phyloP scores from a whole-genome alignment of 148 eudicot species.

The Polygonum maritimum region DNA sequence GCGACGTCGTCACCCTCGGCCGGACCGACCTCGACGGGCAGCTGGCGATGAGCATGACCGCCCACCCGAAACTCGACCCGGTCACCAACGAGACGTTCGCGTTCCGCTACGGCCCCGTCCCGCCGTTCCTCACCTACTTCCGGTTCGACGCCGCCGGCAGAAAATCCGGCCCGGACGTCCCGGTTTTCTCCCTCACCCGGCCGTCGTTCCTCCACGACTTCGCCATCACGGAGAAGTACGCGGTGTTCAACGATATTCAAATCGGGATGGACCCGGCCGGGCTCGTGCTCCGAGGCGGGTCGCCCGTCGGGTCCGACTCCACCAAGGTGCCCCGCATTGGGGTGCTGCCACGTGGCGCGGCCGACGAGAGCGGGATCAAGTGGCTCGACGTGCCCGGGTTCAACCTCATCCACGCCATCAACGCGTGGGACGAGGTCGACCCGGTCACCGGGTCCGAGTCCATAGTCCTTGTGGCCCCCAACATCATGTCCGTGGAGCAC shows the following conservation, averaged over 20 bases:
- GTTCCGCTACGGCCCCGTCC: conserved; percentile 9
- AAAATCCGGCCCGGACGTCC: conserved; percentile 8
- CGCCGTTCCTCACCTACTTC: conserved; percentile 15
- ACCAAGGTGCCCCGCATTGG: conserved; percentile 22
- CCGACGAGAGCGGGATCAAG: conserved; percentile 14
- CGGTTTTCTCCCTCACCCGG: conserved; percentile 15
- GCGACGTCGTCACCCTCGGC: conserved; percentile 13
- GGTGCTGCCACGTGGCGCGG: conserved; percentile 18
- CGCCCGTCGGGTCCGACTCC: neutral
- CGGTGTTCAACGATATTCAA: conserved; percentile 19
- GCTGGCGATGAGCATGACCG: conserved; percentile 11
- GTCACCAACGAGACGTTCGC: conserved; percentile 14
- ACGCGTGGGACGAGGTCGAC: conserved; percentile 28
- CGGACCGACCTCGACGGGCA: conserved; percentile 13
- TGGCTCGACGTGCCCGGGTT: conserved; percentile 24
- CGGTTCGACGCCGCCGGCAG: conserved; percentile 7
- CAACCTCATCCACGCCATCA: conserved; percentile 21
- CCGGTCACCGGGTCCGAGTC: neutral
- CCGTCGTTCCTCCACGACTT: conserved; percentile 25
- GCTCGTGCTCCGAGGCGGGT: conserved; percentile 12
- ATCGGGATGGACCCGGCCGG: conserved; percentile 13
- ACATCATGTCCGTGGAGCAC: conserved; percentile 1
- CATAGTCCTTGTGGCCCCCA: conserved; percentile 16
- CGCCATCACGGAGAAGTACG: conserved; percentile 20
- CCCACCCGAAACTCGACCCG: conserved; percentile 12